Percentiles rank a stretch among this genome's conserved stretches.
Conservation (phyloP, 805 yeast species). For the Wickerhamiella siamensis region DNA sequence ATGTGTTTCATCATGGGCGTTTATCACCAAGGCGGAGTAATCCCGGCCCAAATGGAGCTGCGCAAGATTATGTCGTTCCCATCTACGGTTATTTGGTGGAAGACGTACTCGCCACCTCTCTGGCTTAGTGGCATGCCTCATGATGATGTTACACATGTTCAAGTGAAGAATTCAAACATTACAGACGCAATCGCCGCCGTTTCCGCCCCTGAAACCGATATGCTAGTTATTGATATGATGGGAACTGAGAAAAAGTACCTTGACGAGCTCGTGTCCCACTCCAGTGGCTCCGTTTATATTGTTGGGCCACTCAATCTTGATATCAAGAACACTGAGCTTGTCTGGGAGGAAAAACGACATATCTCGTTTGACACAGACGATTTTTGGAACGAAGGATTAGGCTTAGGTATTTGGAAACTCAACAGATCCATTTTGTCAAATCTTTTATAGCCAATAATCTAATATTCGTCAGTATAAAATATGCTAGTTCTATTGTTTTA, state of each 20-base stretch:
- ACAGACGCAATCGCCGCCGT: not conserved
- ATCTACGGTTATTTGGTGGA: slow-evolving; percentile 63
- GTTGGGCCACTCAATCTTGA: slow-evolving; percentile 26
- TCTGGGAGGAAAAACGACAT: not conserved
- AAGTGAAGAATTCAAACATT: not conserved
- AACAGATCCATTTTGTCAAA: not conserved
- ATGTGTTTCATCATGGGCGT: slow-evolving; percentile 60
- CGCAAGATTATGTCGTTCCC: slow-evolving; percentile 18
- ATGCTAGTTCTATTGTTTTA: no score
- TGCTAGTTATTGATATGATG: slow-evolving; percentile 34
- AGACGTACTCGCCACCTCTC: slow-evolving; percentile 84
- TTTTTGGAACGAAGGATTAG: slow-evolving; percentile 15
- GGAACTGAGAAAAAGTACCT: slow-evolving; percentile 29
- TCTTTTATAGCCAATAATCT: not conserved
- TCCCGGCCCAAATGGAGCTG: slow-evolving; percentile 39
- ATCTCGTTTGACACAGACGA: not conserved
- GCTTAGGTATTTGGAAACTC: not conserved
- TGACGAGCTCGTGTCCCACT: slow-evolving; percentile 13
- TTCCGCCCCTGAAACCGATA: slow-evolving; percentile 3
- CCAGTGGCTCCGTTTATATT: slow-evolving; percentile 18
- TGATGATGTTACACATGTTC: slow-evolving; percentile 15
- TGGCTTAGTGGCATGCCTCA: slow-evolving; percentile 45
- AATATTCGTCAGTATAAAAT: not conserved
- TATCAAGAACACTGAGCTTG: not conserved
- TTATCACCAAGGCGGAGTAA: slow-evolving; percentile 81